These are phyloP conservation scores for Phaeophleospora eucalypticola DNA, from an alignment of 2,329 filamentous ascomycete species.

Conservation along the genomic window DNA sequence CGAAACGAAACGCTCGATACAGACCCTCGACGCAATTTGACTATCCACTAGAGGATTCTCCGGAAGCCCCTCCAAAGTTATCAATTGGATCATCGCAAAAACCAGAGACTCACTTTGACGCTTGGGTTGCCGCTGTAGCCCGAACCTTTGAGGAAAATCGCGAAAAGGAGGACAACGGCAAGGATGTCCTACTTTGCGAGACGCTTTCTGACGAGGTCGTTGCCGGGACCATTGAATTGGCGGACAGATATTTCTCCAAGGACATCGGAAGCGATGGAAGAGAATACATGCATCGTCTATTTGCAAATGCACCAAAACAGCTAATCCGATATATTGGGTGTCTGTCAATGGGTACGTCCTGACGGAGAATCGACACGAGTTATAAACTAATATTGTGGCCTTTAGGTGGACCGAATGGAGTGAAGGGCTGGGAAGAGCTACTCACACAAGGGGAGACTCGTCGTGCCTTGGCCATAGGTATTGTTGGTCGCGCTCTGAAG, in stretches of 20 bases:
- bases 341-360: background rate
- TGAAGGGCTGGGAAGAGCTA: constrained; percentile 24
- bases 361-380: too few species aligned
- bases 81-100: too few species aligned
- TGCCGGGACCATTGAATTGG: background rate
- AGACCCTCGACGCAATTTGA: too few species aligned
- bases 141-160: too few species aligned
- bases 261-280: background rate
- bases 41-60: too few species aligned
- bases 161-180: background rate
- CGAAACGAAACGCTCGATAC: too few species aligned
- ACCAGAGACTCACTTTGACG: too few species aligned
- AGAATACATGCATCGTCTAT: constrained; percentile 6
- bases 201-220: background rate
- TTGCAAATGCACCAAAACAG: constrained; percentile 9
- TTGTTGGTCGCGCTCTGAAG: constrained; percentile 29
- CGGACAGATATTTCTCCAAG: background rate
- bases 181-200: background rate
- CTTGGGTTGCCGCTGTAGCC: too few species aligned
- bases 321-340: constrained; percentile 33
- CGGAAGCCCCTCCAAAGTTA: too few species aligned
- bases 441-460: constrained; percentile 16
- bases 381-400: background rate
- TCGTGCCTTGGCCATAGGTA: constrained; percentile 24
- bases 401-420: constrained; percentile 23